These are phyloP conservation scores for Closterium sp. DNA, from an alignment of 139 green algal species.

Conservation along the genomic window DNA sequence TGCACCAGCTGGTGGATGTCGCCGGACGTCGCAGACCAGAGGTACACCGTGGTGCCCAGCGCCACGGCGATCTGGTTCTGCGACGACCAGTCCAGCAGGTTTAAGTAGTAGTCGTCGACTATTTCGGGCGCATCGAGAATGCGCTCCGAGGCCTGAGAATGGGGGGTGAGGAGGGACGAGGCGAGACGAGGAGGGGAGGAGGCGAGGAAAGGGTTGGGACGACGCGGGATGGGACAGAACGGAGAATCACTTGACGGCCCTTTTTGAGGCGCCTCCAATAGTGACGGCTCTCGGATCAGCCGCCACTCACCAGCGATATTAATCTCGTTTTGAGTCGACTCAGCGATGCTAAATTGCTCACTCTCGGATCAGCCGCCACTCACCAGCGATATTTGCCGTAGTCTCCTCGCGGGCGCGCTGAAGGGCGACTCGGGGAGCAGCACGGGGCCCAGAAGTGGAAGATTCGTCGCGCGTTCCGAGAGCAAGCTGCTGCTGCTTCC, in stretches of 20 bases:
- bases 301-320: background rate
- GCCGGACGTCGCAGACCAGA: constrained; percentile 86
- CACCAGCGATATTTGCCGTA: background rate
- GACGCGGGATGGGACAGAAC: background rate
- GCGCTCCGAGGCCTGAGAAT: constrained; percentile 72
- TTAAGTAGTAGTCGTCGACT: constrained; percentile 98
- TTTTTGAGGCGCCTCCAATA: background rate
- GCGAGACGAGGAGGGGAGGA: background rate
- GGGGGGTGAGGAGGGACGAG: background rate
- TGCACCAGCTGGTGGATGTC: constrained; percentile 80
- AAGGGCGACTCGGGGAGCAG: background rate
- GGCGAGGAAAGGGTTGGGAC: background rate
- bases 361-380: background rate
- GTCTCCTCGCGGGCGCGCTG: background rate
- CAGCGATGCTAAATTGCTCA: too few relatives aligned
- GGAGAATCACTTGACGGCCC: too few relatives aligned
- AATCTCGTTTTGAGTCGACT: too few relatives aligned
- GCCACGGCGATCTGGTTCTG: constrained; percentile 85
- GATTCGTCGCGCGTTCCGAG: background rate
- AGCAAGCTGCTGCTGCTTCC: background rate
- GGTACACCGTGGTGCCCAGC: constrained; percentile 83
- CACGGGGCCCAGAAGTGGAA: background rate
- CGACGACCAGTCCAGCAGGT: constrained; percentile 92
- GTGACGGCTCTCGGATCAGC: background rate
- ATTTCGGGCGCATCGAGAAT: constrained; percentile 96